Conservation (phyloP, 148 eudicot genomes). For the Chenopodium formosanum region DNA sequence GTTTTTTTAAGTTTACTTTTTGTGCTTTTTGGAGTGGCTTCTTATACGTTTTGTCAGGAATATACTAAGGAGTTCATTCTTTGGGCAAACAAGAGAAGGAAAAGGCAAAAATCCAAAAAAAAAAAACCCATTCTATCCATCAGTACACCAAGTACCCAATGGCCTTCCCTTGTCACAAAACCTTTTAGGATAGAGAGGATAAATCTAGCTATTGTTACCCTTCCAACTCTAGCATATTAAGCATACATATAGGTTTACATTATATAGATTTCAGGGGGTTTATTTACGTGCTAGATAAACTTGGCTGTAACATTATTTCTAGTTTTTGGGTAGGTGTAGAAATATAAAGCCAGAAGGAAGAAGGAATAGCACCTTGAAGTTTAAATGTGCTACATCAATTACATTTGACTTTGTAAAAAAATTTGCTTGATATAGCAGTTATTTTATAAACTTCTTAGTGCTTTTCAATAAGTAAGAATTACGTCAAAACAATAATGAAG, state of each 20-base stretch:
- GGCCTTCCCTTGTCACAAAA: not conserved
- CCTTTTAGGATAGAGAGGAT: not conserved
- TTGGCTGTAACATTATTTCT: not conserved
- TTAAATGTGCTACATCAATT: not conserved
- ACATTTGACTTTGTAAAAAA: not conserved
- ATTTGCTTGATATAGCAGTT: not conserved
- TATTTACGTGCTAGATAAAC: too few species aligned
- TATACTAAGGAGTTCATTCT: not conserved
- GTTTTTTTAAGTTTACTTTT: not conserved
- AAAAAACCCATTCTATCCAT: not conserved
- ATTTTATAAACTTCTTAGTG: slow-evolving; percentile 27
- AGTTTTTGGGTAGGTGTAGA: not conserved
- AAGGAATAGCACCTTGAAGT: not conserved
- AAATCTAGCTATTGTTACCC: too few species aligned
- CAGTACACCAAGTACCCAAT: too few species aligned
- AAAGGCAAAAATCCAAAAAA: too few species aligned
- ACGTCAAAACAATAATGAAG: not conserved
- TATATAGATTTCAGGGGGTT: not conserved
- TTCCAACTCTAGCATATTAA: too few species aligned
- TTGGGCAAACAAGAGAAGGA: not conserved
- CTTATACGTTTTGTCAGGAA: not conserved
- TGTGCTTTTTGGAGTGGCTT: not conserved
- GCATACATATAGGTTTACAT: too few species aligned
- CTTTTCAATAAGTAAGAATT: not conserved
- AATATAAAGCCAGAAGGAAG: not conserved